A percentile compares a stretch with the other conserved stretches of the same genome.
Conservation (phyloP, 192 early-diverging fungal genomes). For the Mycoemilia scoparia region DNA sequence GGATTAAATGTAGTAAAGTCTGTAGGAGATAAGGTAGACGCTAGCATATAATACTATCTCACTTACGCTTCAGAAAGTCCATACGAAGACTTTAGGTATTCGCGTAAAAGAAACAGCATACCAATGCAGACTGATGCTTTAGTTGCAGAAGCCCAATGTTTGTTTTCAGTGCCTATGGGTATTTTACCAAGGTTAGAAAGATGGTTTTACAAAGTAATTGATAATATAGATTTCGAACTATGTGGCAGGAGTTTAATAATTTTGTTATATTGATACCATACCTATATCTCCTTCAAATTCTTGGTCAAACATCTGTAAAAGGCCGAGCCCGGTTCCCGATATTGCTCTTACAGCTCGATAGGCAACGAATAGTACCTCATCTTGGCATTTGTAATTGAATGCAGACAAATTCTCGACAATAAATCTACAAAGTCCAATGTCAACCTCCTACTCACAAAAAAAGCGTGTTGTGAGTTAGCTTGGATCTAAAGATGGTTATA, state of each 20-base stretch:
- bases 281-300: constrained; percentile 6
- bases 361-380: constrained; percentile 63
- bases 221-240: too few relatives aligned
- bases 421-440: constrained; percentile 48
- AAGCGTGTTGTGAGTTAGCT: not conserved
- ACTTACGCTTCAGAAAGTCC: constrained; percentile 28
- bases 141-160: constrained; percentile 11
- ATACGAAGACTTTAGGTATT: constrained; percentile 41
- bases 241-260: too few relatives aligned
- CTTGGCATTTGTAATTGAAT: constrained; percentile 58
- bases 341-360: constrained; percentile 55
- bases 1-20: too few relatives aligned
- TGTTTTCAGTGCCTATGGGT: not conserved
- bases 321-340: constrained; percentile 45
- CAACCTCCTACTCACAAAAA: constrained; percentile 10
- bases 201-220: not conserved
- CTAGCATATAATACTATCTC: too few relatives aligned
- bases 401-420: constrained; percentile 67
- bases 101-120: constrained; percentile 41
- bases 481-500: not conserved
- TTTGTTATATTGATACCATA: too few relatives aligned
- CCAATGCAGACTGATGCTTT: constrained; percentile 38
- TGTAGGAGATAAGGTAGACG: too few relatives aligned
- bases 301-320: constrained; percentile 28
- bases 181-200: not conserved